phyloP scores from a whole-genome alignment of 768 basidiomycete species.

The Lactifluus echinatus region DNA sequence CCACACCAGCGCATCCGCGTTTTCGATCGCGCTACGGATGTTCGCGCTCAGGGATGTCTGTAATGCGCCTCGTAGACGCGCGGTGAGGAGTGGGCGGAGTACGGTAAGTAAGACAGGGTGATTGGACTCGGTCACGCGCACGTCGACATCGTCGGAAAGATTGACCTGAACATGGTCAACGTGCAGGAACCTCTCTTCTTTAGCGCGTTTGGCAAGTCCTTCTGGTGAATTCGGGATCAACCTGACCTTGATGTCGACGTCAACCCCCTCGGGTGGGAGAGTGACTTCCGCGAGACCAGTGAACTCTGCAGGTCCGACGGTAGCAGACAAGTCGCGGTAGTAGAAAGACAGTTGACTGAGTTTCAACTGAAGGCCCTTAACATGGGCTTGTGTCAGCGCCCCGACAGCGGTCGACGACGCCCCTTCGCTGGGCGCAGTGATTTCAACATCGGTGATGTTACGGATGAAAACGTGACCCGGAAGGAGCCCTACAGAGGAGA shows the following conservation, averaged over 20 bases:
- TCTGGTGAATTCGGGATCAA: constrained; percentile 45
- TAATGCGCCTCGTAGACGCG: constrained; percentile 50
- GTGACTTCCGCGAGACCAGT: constrained; percentile 54
- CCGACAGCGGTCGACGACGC: constrained; percentile 45
- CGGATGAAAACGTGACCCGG: constrained; percentile 66
- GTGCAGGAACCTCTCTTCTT: constrained; percentile 42
- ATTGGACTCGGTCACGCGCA: constrained; percentile 53
- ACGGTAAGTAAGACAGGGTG: constrained; percentile 52
- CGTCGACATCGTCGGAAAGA: constrained; percentile 47
- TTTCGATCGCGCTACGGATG: constrained; percentile 42
- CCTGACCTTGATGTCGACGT: constrained; percentile 58
- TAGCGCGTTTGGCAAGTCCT: constrained; percentile 38
- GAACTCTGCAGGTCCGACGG: constrained; percentile 46
- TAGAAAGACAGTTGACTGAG: constrained; percentile 66
- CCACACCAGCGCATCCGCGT: constrained; percentile 47
- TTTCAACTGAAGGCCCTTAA: constrained; percentile 55
- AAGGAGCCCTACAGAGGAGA: constrained; percentile 56
- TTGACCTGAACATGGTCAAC: constrained; percentile 47
- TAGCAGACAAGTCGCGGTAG: constrained; percentile 52
- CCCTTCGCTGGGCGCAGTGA: constrained; percentile 34
- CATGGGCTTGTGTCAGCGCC: constrained; percentile 54
- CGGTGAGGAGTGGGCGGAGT: constrained; percentile 53
- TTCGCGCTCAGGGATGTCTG: constrained; percentile 51
- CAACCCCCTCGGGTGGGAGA: constrained; percentile 58
- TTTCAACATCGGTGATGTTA: constrained; percentile 58